These are phyloP conservation scores for Lactuca sativa DNA, from an alignment of 129 eudicot species.

Conservation along the genomic window DNA sequence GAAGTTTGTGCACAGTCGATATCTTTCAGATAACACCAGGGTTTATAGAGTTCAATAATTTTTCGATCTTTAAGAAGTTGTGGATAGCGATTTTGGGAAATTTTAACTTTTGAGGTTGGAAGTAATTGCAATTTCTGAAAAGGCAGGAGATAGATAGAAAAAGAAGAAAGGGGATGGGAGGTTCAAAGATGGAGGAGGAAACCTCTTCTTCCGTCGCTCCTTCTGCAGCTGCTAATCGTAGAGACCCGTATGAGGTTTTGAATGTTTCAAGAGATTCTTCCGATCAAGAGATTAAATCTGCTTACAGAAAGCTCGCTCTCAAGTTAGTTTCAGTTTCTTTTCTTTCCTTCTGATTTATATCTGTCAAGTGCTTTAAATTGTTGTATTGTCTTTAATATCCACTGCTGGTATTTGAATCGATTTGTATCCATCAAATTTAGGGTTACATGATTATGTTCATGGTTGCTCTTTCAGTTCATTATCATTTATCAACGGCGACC, in stretches of 20 bases:
- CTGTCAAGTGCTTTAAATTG: neutral
- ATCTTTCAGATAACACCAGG: slow-evolving; percentile 16
- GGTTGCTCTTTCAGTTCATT: neutral
- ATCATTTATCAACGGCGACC: neutral
- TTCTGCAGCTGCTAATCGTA: slow-evolving; percentile 45
- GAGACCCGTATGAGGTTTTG: slow-evolving; percentile 91
- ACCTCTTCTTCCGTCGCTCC: slow-evolving; percentile 28
- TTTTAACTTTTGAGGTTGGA: neutral
- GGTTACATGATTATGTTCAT: neutral
- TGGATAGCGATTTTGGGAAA: neutral
- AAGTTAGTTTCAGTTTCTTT: slow-evolving; percentile 46
- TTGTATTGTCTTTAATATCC: neutral
- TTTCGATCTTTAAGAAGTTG: neutral
- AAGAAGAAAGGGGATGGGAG: slow-evolving; percentile 37
- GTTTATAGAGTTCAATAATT: neutral
- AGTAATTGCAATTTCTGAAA: slow-evolving; percentile 6
- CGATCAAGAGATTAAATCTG: slow-evolving; percentile 91
- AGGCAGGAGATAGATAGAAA: slow-evolving; percentile 13
- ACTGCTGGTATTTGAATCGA: neutral
- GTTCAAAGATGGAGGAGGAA: slow-evolving; percentile 60
- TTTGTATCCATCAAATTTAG: neutral
- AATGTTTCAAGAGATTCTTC: slow-evolving; percentile 62
- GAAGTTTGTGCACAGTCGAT: slow-evolving; percentile 24
- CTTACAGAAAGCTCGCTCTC: slow-evolving; percentile 96
- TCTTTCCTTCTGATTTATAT: neutral